Base-by-base conservation (phyloP, 257 asterid genomes). In the Thymus mandschuricus region DNA sequence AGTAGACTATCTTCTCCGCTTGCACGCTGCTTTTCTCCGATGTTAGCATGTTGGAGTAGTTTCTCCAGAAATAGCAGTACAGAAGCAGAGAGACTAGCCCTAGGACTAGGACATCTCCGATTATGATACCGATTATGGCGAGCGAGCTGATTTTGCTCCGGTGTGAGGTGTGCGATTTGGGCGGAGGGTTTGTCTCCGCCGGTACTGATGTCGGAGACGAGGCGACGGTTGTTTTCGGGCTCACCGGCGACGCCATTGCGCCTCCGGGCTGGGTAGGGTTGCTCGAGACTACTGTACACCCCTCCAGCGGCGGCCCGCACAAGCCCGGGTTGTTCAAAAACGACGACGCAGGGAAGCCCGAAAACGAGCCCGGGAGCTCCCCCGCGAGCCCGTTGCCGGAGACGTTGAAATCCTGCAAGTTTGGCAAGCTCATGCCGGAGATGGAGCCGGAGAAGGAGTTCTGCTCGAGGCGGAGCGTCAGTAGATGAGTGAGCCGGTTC, bases 321-420 rank as follows among this genome's bases (percentile, higher is more conserved):
- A 91, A 74, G n/a, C 41, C 43, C 50, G 71, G 56, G 69, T 86
- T 88, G 10, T 76, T 52, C 64, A 3, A 45, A 78, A 91, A 94
- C 15, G 97, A 73, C 4, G 98, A 83, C 40, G 45, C 66, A 0
- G 96, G 92, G 60, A 89, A 89, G 40, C 78, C 77, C 45, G 97
- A 74, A 11, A 94, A 83, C 21, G 87, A 78, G 67, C 62, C 7
- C 28, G 98, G 92, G 11, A 94, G 81, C 68, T 79, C 73, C 1
- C 99, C 86, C 3, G 77, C 66, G 3, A 85, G 60, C 67, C 73
- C 59, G n/a, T 94, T 94, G 0, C 88, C 86, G 0, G 98, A 91
- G 30, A 88, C 90, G 11, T 94, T 94, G 59, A 94, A 91, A 45
- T 91, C 97, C 74, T 85, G 93, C 50, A 94, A 78, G 54, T 76